phyloP scores from a whole-genome alignment of 75 land plant genomes.

The Picea sitchensis region DNA sequence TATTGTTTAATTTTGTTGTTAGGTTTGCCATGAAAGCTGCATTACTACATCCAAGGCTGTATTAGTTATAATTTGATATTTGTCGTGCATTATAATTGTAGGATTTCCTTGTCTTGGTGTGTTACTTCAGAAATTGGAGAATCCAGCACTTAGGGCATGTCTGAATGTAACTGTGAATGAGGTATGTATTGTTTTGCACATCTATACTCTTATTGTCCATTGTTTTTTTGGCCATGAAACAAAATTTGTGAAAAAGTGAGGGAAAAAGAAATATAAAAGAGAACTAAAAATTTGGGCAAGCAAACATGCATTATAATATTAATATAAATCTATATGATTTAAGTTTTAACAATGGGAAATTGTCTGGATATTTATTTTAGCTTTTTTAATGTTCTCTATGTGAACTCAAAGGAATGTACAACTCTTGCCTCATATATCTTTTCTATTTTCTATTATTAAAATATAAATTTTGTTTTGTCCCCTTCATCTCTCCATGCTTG shows the following conservation, averaged over 20 bases:
- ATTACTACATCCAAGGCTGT: not conserved
- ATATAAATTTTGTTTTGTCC: too few relatives aligned
- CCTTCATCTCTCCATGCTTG: too few relatives aligned
- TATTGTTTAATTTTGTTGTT: not conserved
- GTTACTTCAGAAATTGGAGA: constrained; percentile 85
- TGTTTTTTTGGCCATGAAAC: not conserved
- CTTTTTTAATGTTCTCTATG: not conserved
- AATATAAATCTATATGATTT: not conserved
- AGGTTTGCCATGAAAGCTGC: not conserved
- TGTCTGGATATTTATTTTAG: not conserved
- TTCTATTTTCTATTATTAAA: not conserved
- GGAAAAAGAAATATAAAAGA: not conserved
- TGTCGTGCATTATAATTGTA: constrained; percentile 15
- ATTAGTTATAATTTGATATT: not conserved
- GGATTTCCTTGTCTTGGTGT: constrained; percentile 93
- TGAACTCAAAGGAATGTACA: not conserved
- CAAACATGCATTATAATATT: not conserved
- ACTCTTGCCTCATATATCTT: not conserved
- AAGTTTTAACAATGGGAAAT: not conserved
- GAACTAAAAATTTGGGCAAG: not conserved
- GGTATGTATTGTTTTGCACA: constrained; percentile 23
- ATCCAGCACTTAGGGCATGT: constrained; percentile 82
- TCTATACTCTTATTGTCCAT: not conserved
- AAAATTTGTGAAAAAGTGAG: not conserved
- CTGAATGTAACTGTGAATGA: constrained; percentile 65